These are phyloP conservation scores for Elongisporangium undulatum DNA, from an alignment of 352 stramenopile species.

Conservation along the genomic window DNA sequence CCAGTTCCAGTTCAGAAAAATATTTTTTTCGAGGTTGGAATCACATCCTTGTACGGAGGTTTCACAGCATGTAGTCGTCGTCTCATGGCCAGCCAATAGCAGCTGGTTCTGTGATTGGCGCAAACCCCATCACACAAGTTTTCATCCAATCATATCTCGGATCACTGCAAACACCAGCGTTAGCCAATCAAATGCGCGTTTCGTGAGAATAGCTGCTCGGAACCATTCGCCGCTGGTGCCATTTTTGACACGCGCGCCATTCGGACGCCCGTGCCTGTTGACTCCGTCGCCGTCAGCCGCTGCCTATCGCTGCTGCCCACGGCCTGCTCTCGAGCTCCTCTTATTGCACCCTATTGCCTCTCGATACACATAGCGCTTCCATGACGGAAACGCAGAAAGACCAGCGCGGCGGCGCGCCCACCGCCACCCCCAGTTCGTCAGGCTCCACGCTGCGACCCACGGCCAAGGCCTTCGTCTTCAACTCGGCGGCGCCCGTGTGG, in stretches of 20 bases:
- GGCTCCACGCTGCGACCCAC: constrained; percentile 51
- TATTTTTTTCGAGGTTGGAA: no score
- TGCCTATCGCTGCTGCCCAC: not conserved
- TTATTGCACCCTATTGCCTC: not conserved
- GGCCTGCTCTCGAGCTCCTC: not conserved
- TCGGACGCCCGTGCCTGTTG: not conserved
- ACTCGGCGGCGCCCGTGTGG: constrained; percentile 41
- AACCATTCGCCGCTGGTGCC: not conserved
- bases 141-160: not conserved
- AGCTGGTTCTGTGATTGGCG: not conserved
- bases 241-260: not conserved
- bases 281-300: not conserved
- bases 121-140: not conserved
- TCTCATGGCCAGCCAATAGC: not conserved
- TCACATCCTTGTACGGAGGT: no score
- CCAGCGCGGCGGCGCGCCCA: not conserved
- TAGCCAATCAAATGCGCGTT: not conserved
- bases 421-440: not conserved
- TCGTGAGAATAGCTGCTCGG: not conserved
- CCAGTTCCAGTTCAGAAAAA: no score
- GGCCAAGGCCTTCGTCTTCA: constrained; percentile 69
- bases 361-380: not conserved
- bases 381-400: not conserved
- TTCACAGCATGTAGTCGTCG: no score
- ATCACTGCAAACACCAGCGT: not conserved